Evolutionary conservation across 306 rosid species (phyloP).

Genomic region (Abrus pulchellus): DNA sequence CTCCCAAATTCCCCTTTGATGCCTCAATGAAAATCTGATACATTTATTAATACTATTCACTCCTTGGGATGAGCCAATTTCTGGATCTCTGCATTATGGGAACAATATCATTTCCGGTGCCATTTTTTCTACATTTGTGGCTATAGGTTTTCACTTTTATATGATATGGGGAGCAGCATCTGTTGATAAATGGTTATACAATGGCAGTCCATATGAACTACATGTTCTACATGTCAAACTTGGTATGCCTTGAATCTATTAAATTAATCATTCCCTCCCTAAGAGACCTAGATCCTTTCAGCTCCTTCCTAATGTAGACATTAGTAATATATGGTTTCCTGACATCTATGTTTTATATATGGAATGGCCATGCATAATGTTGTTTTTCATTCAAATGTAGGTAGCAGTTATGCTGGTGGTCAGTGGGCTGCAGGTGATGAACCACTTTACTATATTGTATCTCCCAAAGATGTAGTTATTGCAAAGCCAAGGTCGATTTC

Average conservation of each 20-base stretch:
- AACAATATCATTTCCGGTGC: too few species aligned
- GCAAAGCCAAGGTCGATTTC: slow-evolving; percentile 93
- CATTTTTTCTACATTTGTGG: too few species aligned
- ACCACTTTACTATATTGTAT: slow-evolving; percentile 92
- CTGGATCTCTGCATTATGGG: too few species aligned
- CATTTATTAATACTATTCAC: slow-evolving; percentile 14
- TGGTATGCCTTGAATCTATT: background rate
- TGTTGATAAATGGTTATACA: too few species aligned
- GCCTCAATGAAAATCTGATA: background rate
- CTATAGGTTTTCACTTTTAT: too few species aligned
- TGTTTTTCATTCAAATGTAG: slow-evolving; percentile 63
- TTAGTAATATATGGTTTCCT: slow-evolving; percentile 13
- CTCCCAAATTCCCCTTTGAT: background rate
- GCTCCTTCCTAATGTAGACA: slow-evolving; percentile 30
- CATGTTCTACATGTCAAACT: too few species aligned
- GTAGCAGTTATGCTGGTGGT: slow-evolving; percentile 99
- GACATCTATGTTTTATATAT: slow-evolving; percentile 40
- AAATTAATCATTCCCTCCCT: slow-evolving; percentile 15
- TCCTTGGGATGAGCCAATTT: background rate
- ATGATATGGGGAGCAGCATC: too few species aligned
- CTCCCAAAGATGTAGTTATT: slow-evolving; percentile 96
- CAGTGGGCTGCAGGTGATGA: slow-evolving; percentile 99
- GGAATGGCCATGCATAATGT: slow-evolving; percentile 46
- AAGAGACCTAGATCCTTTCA: background rate
- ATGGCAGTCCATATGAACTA: too few species aligned